Evolutionary conservation across 345 rosid species (phyloP).

Genomic region (Eucalyptus regnans): DNA sequence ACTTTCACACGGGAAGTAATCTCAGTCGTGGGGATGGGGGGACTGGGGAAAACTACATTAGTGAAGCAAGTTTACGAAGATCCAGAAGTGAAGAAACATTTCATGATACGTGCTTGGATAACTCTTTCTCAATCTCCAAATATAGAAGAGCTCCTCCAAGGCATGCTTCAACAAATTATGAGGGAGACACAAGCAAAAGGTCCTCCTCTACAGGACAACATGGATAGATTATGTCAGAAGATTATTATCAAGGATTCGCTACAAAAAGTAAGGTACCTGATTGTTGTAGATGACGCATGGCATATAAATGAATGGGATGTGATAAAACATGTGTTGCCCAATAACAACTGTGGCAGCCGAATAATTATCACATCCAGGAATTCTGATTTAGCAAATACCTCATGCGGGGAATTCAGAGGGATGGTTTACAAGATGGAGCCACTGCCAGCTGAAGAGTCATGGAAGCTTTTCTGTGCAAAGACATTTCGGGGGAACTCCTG

Average conservation of each 20-base stretch:
- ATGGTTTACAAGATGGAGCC: constrained; percentile 12
- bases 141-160: constrained; percentile 3
- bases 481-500: constrained; percentile 12
- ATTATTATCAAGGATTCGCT: constrained; percentile 1
- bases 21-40: constrained; percentile 26
- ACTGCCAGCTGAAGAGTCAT: constrained; percentile 4
- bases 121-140: constrained; percentile 9
- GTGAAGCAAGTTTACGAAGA: constrained; percentile 22
- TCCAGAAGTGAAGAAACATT: constrained; percentile 5
- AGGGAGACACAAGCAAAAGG: neutral
- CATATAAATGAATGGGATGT: constrained; percentile 12
- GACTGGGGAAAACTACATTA: constrained; percentile 28
- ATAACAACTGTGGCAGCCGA: constrained; percentile 9
- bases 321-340: constrained; percentile 13
- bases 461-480: constrained; percentile 22
- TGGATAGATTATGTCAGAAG: constrained; percentile 2
- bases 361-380: constrained; percentile 21
- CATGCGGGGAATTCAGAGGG: constrained; percentile 4
- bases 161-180: constrained; percentile 5
- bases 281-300: constrained; percentile 27
- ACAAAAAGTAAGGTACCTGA: constrained; percentile 7
- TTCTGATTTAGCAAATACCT: neutral
- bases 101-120: constrained; percentile 14
- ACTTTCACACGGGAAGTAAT: neutral
- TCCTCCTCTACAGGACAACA: constrained; percentile 5